A percentile compares a stretch with the other conserved stretches of the same genome.
Evolutionary conservation across 75 land plant species (phyloP).

Genomic region (Isoetes taiwanensis): DNA sequence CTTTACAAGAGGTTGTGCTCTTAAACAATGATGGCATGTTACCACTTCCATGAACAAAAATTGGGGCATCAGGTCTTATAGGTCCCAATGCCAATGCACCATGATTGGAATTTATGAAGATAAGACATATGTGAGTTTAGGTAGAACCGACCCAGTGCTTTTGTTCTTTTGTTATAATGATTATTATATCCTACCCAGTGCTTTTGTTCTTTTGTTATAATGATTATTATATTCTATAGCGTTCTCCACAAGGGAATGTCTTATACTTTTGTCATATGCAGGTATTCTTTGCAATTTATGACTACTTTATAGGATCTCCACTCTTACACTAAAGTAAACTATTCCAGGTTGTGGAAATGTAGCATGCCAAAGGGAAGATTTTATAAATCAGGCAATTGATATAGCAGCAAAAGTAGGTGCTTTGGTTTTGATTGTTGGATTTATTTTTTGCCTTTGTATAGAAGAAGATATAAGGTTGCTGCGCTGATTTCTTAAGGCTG

Average conservation of each 20-base stretch:
- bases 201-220: too few relatives aligned
- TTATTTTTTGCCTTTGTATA: too few relatives aligned
- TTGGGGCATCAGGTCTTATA: not conserved
- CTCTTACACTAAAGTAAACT: not conserved
- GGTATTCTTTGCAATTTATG: constrained; percentile 1
- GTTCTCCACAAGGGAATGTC: not conserved
- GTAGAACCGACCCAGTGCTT: too few relatives aligned
- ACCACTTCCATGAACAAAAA: not conserved
- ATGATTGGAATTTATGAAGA: constrained; percentile 1
- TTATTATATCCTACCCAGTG: too few relatives aligned
- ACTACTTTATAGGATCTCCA: not conserved
- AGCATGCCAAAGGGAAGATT: not conserved
- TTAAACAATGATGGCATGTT: not conserved
- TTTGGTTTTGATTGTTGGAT: not conserved
- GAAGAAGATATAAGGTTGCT: too few relatives aligned
- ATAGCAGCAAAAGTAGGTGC: not conserved
- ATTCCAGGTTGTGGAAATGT: constrained; percentile 3
- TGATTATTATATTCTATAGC: not conserved
- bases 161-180: too few relatives aligned
- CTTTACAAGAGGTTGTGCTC: not conserved
- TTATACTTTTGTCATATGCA: not conserved
- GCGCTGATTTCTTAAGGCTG: too few relatives aligned
- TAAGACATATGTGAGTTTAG: not conserved
- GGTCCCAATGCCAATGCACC: constrained; percentile 3
- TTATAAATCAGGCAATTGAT: not conserved